Conservation (phyloP, 371 early-diverging fungal species). For the Smittium culicis region DNA sequence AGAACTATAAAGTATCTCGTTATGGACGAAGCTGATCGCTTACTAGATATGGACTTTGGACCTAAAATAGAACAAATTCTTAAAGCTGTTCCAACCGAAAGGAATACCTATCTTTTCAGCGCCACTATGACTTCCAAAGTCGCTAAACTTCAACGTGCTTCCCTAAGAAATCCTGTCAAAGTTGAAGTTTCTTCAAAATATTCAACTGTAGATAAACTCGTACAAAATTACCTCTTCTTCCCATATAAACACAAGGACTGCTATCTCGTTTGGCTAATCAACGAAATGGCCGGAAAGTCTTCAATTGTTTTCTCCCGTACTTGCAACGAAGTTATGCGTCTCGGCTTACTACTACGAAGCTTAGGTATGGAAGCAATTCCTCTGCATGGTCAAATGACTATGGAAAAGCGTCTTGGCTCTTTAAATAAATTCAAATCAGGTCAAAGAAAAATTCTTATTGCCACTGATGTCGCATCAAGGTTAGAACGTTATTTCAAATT, state of each 20-base stretch:
- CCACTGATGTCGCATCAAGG: conserved; percentile 86
- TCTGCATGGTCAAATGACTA: conserved; percentile 85
- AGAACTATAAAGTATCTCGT: conserved; percentile 78
- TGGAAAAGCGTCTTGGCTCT: conserved; percentile 81
- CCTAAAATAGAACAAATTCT: conserved; percentile 90
- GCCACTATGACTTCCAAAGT: conserved; percentile 96
- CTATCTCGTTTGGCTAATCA: conserved; percentile 79
- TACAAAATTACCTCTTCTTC: conserved; percentile 92
- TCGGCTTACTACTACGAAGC: conserved; percentile 70
- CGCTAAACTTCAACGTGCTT: conserved; percentile 85
- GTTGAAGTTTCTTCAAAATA: conserved; percentile 84
- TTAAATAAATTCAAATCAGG: conserved; percentile 85
- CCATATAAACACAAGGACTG: conserved; percentile 91
- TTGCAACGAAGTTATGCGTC: conserved; percentile 66
- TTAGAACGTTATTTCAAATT: not conserved
- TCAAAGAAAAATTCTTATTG: conserved; percentile 68
- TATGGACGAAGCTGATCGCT: conserved; percentile 97
- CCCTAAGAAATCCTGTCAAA: conserved; percentile 80
- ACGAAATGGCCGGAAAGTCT: conserved; percentile 81
- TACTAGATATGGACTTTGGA: conserved; percentile 94
- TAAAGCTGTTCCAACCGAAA: conserved; percentile 80
- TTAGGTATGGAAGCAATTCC: conserved; percentile 87
- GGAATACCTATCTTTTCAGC: conserved; percentile 89
- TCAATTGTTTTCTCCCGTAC: conserved; percentile 85
- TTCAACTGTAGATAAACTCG: conserved; percentile 76